phyloP scores from a whole-genome alignment of 768 basidiomycete genomes.

The Gloeostereum incarnatum region DNA sequence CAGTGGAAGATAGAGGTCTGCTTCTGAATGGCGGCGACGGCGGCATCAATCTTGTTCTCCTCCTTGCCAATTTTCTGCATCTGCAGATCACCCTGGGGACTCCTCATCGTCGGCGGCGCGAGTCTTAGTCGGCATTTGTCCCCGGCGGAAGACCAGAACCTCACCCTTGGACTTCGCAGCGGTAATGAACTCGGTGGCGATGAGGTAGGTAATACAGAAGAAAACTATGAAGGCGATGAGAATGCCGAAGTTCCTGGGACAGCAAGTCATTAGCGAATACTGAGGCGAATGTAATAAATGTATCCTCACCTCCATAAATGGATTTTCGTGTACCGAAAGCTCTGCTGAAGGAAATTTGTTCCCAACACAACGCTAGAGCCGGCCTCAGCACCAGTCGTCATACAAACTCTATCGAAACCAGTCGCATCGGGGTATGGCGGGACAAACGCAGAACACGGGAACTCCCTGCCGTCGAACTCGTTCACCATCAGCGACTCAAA shows the following conservation, averaged over 20 bases:
- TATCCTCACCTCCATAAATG: conserved; percentile 28
- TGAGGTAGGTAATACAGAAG: conserved; percentile 24
- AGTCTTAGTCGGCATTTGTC: conserved; percentile 11
- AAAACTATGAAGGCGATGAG: conserved; percentile 29
- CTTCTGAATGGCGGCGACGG: conserved; percentile 5
- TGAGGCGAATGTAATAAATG: conserved; percentile 22
- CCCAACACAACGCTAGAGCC: conserved; percentile 31
- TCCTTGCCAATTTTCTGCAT: conserved; percentile 8
- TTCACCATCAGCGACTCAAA: conserved; percentile 36
- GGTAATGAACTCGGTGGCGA: conserved; percentile 22
- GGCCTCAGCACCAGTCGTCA: conserved; percentile 25
- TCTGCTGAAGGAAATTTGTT: conserved; percentile 24
- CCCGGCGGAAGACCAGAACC: conserved; percentile 15
- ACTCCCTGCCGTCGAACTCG: conserved; percentile 33
- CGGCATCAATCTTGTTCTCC: conserved; percentile 15
- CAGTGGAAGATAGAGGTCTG: conserved; percentile 33
- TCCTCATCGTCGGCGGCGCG: conserved; percentile 13
- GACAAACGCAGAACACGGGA: conserved; percentile 20
- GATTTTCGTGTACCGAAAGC: conserved; percentile 15
- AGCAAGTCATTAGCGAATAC: conserved; percentile 1
- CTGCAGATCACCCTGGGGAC: conserved; percentile 21
- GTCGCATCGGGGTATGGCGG: conserved; percentile 21
- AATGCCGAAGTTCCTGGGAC: conserved; percentile 29
- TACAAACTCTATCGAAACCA: conserved; percentile 31
- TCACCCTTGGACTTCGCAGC: conserved; percentile 17